Base-by-base conservation (phyloP, 2,329 filamentous ascomycete genomes). In the Scedosporium apiospermum region DNA sequence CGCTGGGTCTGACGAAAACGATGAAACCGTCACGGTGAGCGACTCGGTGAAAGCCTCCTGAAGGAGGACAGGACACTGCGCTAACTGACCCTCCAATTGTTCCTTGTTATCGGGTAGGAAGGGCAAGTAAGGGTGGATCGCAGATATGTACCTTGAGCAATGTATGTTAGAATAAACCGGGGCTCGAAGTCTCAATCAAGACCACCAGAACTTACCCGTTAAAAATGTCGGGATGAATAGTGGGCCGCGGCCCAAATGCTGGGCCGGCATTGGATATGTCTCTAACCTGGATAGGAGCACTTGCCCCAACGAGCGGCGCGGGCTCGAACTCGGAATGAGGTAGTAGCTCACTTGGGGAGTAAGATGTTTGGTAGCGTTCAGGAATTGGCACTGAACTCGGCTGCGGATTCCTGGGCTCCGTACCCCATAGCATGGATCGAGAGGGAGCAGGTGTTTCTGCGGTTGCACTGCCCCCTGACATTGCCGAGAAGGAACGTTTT, bases 51-150 rank as follows among this genome's bases (percentile, higher is more conserved):
- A 90, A 0, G 87, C 88, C 63, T 84, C 82, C 65, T 85, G 81
- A 12, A 90, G 76, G 3, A 78, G 71, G 1, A 76, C 68, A 0
- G 85, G 82, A 66, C 84, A 86, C 57, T 81, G 79, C 3, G 76
- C 76, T 21, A 91, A 72, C 21, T 85, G 77, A 7, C 78, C 77
- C 63, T 83, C 80, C 9, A 89, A 72, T n/a, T 79, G 78, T 14
- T 75, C 72, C 67, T 82, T 86, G 62, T 75, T 83, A 61, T 78
- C 78, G 1, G 87, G 82, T 12, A 91, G 76, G 55, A 91, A 77
- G 0, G 88, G 88, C 63, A 89, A 86, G 3, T 83, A 82, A 14
- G 85, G 84, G 67, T 91, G 88, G 21, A 91, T 82, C 14, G 82
- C 75, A 4, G 78, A 78, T 61, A 89, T 80, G 67, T 90, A 91